Evolutionary conservation across 306 rosid genomes (phyloP), one percentile per base, ranked within the genome.

Genomic region (Delonix regia): DNA sequence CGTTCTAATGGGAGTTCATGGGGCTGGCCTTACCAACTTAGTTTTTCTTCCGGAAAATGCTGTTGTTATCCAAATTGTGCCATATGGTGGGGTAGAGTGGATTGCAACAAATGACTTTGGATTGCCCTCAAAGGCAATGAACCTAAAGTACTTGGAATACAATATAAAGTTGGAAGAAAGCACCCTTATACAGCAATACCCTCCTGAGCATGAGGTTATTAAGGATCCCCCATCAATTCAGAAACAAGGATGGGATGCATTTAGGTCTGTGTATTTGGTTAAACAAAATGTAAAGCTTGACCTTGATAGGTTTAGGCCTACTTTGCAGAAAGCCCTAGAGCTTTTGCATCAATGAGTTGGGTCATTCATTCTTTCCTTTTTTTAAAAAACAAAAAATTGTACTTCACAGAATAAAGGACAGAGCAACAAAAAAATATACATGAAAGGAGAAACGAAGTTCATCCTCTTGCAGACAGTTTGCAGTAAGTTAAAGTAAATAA

Each of bases 1-100:
- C 82, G 97, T 92, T 51, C 41, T 94, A 30, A 62, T 94, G 97
- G 98, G 98, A 69, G 93, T 94, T 81, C 97, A 94, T 74, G 98
- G 98, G 9, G 98, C 98, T 69, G 98, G 98, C 42, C 91, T 94
- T 34, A 86, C 98, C 0, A 94, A 94, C 93, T 84, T 92, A 4
- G 82, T 94, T 66, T 94, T 94, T 73, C 94, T 94, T 42, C 98
- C 98, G 0, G 83, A 86, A 63, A 90, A 89, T 80, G 97, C 98
- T 47, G 66, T 92, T 36, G 75, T 92, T 16, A 88, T 94, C 67
- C 97, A 94, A 80, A 74, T 94, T 18, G 88, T 92, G 75, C 98
- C 98, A 3, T 60, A 80, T 75, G 98, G 98, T 55, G 89, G 89
- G 8, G 77, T 83, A 8, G 92, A 94, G 5, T 92, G 93, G 97